phyloP scores from a whole-genome alignment of 345 rosid genomes.

The Moringa oleifera region DNA sequence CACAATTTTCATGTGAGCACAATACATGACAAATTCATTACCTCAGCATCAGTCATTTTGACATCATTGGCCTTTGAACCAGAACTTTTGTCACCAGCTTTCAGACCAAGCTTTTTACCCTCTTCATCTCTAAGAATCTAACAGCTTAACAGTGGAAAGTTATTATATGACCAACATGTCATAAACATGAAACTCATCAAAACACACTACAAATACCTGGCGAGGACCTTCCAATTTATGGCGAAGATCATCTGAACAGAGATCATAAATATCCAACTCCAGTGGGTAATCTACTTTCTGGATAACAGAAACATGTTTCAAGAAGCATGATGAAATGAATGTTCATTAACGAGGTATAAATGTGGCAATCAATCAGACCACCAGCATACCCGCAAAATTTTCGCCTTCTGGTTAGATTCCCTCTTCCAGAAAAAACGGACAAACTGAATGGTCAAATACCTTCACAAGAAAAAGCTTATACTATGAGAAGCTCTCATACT shows the following conservation, averaged over 20 bases:
- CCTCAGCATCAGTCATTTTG: conserved; percentile 83
- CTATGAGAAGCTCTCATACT: background rate
- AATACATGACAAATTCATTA: conserved; percentile 17
- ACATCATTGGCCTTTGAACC: conserved; percentile 53
- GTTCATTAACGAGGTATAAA: background rate
- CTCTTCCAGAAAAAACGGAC: conserved; percentile 99
- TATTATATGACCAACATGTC: background rate
- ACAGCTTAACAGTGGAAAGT: background rate
- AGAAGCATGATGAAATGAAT: conserved; percentile 1
- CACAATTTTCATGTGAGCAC: background rate
- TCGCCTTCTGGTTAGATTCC: conserved; percentile 97
- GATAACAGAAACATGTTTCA: conserved; percentile 16
- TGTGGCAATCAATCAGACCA: background rate
- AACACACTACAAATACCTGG: conserved; percentile 43
- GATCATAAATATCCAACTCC: conserved; percentile 85
- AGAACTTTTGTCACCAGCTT: conserved; percentile 42
- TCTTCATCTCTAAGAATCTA: conserved; percentile 87
- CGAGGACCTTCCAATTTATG: conserved; percentile 82
- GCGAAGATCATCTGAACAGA: conserved; percentile 82
- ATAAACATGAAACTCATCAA: background rate
- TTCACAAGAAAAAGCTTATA: conserved; percentile 24
- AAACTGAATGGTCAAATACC: conserved; percentile 98
- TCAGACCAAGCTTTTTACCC: conserved; percentile 78
- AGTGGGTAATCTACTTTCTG: conserved; percentile 98
- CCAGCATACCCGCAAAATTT: conserved; percentile 77